Conservation (phyloP, 306 rosid species). For the Lotus japonicus region DNA sequence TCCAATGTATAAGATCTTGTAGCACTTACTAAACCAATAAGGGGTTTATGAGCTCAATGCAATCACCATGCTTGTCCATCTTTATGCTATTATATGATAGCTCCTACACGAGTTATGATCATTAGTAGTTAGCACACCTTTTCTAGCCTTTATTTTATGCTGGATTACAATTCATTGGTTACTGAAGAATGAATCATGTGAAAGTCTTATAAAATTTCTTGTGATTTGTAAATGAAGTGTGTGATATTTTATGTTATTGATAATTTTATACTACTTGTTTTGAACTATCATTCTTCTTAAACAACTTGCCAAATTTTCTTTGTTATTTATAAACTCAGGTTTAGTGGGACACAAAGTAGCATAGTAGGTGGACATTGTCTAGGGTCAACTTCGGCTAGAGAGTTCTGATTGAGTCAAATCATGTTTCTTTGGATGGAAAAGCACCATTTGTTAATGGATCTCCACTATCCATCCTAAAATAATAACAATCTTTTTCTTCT, state of each 20-base stretch:
- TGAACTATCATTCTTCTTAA: no score
- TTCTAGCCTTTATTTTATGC: constrained; percentile 12
- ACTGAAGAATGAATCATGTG: background rate
- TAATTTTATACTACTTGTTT: no score
- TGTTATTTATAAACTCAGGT: constrained; percentile 9
- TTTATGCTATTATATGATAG: constrained; percentile 10
- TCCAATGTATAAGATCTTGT: no score
- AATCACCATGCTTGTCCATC: constrained; percentile 11
- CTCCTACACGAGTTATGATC: background rate
- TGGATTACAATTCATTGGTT: constrained; percentile 1
- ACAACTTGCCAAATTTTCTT: background rate
- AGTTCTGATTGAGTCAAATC: constrained; percentile 37
- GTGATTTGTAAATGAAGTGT: background rate
- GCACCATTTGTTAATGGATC: background rate
- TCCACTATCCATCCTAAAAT: constrained; percentile 1
- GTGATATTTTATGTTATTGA: background rate
- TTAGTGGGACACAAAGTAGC: constrained; percentile 18
- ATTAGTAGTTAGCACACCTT: constrained; percentile 1
- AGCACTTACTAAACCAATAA: background rate
- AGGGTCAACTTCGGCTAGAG: constrained; percentile 35
- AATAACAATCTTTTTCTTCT: background rate
- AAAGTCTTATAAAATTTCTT: background rate
- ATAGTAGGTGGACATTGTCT: constrained; percentile 25
- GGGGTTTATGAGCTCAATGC: constrained; percentile 24
- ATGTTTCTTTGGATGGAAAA: constrained; percentile 18